Evolutionary conservation across 2,329 filamentous ascomycete genomes (phyloP), one percentile per base, ranked within the genome.

Genomic region (Xylaria polymorpha): DNA sequence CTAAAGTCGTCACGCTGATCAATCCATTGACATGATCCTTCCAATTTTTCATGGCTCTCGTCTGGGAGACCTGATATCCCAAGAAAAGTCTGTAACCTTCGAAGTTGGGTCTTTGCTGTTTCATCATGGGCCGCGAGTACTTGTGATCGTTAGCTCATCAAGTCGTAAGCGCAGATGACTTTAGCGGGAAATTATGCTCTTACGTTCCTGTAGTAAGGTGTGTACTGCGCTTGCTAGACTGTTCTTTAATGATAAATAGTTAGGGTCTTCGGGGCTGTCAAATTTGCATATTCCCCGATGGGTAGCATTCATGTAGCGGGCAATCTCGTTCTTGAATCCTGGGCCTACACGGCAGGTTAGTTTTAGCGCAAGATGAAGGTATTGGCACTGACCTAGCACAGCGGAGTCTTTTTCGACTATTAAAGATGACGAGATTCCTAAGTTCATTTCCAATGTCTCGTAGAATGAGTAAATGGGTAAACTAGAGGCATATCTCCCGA

Each of bases 201-300:
- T 48, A 48, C 44, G 5, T 6, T 48, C 44, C 4, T 22, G 18
- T 22, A 48, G 20, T 57, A 79, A 75, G 6, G 71, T 69, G 10
- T 72, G 53, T 14, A 72, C 64, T 25, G 69, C 72, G 43, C 44
- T 67, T 7, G 64, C 41, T 5, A 79, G 53, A 4, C 74, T 71
- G 56, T 79, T 76, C 20, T 69, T 69, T 5, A 79, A n/a, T 6
- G 67, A 72, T 4, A 75, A 55, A 50, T 78, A 78, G 14, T 76
- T 77, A 2, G 74, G 69, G 63, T 79, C 75, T 15, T 75, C 67
- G 2, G 69, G 73, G 35, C 65, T 73, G 0, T 73, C 69, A 55
- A 79, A 80, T 59, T 79, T 79, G 72, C 77, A 79, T n/a, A 80
- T 76, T 18, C 75, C 68, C 20, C 73, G 66, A 60, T 80, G 79